Percentiles rank a stretch among this genome's conserved stretches.
phyloP scores from a whole-genome alignment of 768 basidiomycete species.

The Tremella fuciformis region DNA sequence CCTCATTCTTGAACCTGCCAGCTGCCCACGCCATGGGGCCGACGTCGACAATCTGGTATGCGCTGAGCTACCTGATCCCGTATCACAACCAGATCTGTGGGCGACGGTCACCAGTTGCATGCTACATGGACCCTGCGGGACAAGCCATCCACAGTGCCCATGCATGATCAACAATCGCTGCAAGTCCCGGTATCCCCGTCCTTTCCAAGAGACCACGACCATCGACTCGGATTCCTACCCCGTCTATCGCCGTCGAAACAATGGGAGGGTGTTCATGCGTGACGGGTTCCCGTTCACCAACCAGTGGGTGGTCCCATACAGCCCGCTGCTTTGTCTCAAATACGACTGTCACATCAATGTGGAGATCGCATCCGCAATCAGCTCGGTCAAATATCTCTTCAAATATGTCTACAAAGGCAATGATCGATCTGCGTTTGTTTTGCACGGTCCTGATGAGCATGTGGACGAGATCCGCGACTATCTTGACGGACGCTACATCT shows the following conservation, averaged over 20 bases:
- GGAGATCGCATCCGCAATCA: slow-evolving; percentile 54
- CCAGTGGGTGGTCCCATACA: slow-evolving; percentile 55
- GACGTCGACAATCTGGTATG: slow-evolving; percentile 55
- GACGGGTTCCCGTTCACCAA: slow-evolving; percentile 50
- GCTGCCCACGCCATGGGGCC: slow-evolving; percentile 52
- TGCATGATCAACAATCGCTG: slow-evolving; percentile 57
- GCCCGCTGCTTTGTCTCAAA: slow-evolving; percentile 49
- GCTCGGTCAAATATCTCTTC: slow-evolving; percentile 56
- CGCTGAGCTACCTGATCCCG: slow-evolving; percentile 56
- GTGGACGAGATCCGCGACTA: slow-evolving; percentile 53
- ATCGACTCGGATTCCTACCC: slow-evolving; percentile 56
- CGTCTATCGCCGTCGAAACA: slow-evolving; percentile 50
- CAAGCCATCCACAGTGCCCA: slow-evolving; percentile 45
- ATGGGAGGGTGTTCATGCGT: slow-evolving; percentile 49
- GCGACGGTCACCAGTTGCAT: slow-evolving; percentile 54
- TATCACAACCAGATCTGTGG: slow-evolving; percentile 54
- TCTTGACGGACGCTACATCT: slow-evolving; percentile 54
- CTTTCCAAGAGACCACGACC: slow-evolving; percentile 51
- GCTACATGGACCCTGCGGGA: slow-evolving; percentile 60
- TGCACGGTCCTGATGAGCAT: slow-evolving; percentile 13
- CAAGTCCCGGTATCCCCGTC: slow-evolving; percentile 56
- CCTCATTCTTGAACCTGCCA: slow-evolving; percentile 52
- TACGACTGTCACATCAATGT: slow-evolving; percentile 60
- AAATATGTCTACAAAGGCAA: slow-evolving; percentile 60
- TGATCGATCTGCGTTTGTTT: slow-evolving; percentile 54